These are phyloP conservation scores for Goffeauzyma gilvescens DNA, from an alignment of 768 basidiomycete species.

Conservation along the genomic window DNA sequence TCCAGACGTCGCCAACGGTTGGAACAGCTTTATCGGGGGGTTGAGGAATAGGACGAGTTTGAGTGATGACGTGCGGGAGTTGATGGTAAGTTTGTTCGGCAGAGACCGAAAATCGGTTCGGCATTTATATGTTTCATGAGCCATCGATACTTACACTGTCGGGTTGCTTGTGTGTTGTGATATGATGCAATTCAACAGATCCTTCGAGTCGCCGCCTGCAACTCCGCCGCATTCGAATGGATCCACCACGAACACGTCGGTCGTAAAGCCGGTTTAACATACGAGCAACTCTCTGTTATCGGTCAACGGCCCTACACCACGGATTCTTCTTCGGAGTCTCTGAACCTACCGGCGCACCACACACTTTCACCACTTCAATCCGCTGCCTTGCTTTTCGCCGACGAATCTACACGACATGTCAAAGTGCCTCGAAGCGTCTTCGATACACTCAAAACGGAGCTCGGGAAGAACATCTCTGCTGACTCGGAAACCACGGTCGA, in stretches of 20 bases:
- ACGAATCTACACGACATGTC: slow-evolving; percentile 41
- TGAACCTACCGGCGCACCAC: slow-evolving; percentile 13
- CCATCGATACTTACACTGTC: no score
- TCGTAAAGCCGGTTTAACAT: slow-evolving; percentile 35
- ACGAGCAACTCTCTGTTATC: slow-evolving; percentile 41
- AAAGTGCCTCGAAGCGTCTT: slow-evolving; percentile 37
- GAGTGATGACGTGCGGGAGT: slow-evolving; percentile 26
- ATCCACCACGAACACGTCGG: slow-evolving; percentile 34
- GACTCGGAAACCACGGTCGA: slow-evolving; percentile 20
- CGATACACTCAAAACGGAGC: slow-evolving; percentile 32
- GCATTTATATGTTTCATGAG: no score
- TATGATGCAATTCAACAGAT: no score
- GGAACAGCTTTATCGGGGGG: slow-evolving; percentile 28
- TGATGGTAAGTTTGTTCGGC: slow-evolving; percentile 29
- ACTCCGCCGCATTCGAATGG: slow-evolving; percentile 29
- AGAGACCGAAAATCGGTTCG: no score
- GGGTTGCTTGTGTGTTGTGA: no score
- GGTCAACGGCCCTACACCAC: slow-evolving; percentile 30
- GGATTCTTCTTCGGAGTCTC: slow-evolving; percentile 24
- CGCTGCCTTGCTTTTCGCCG: slow-evolving; percentile 43
- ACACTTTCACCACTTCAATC: slow-evolving; percentile 38
- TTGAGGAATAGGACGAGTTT: slow-evolving; percentile 23
- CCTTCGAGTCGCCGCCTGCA: slow-evolving; percentile 28
- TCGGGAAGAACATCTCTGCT: slow-evolving; percentile 5
- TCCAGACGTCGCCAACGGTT: slow-evolving; percentile 19